Evolutionary conservation across 2,329 filamentous ascomycete genomes (phyloP), one percentile per base, ranked within the genome.

Genomic region (Lizonia empirigonia): DNA sequence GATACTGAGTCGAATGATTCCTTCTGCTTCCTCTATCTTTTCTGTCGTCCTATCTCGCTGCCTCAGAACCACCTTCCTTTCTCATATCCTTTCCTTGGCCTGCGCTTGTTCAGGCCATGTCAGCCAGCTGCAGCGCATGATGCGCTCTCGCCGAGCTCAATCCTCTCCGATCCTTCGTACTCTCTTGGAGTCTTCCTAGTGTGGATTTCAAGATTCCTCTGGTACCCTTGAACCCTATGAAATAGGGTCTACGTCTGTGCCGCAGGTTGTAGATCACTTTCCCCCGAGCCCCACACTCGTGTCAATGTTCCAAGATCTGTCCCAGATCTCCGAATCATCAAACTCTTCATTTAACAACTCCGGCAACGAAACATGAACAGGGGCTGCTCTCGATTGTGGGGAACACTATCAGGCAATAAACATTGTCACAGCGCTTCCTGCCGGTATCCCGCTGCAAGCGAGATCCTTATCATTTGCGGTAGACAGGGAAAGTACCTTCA

Each of bases 1-100:
- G 61, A 64, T 64, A 64, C 19, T 52, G 49, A 52, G 37, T 42
- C 37, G 49, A 42, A 42, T 18, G 38, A 47, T 42, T 30, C 19
- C 30, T 19, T 37, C 32, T 32, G 9, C 10, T 47, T 32, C 32
- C 37, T 29, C 16, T 16, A 37, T 20, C n/a, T 19, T 18, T 10
- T 37, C 38, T 15, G 15, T 23, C n/a, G 2, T 26, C 18, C n/a
- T 10, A 13, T 24, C 4, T 27, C 22, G 12, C 29, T n/a, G 15
- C 0, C 13, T 10, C n/a, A n/a, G n/a, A n/a, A 15, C 13, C 16
- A 22, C 34, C 12, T 42, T 20, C 10, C 29, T 7, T 30, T 15
- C 15, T 24, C 13, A 37, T 19, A 8, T 13, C n/a, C 16, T 40
- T 8, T 30, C 26, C 9, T 12, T 29, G 4, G 16, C 13, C 36